These are phyloP conservation scores for Tritrichomonas musculus DNA, from an alignment of 208 protist genomes.

Conservation along the genomic window DNA sequence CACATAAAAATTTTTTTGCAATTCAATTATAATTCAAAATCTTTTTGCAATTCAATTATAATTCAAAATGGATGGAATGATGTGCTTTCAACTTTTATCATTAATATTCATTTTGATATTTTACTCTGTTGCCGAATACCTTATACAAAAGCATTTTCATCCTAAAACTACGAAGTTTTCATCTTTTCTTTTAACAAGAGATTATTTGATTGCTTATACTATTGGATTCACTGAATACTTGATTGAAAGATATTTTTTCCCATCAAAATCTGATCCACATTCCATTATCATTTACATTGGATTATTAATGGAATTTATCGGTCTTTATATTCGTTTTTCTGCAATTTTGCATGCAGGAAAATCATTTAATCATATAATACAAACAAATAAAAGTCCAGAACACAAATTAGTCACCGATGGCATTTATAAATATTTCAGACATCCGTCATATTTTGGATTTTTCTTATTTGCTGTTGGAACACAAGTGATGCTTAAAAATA, in stretches of 20 bases:
- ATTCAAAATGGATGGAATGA: too few relatives aligned
- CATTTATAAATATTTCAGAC: conserved; percentile 39
- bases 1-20: too few relatives aligned
- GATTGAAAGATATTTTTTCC: background rate
- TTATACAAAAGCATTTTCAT: background rate
- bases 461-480: conserved; percentile 30
- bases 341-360: conserved; percentile 34
- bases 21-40: too few relatives aligned
- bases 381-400: background rate
- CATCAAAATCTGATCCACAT: background rate
- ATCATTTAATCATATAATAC: conserved; percentile 35
- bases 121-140: background rate
- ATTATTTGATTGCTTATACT: background rate
- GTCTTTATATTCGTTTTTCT: background rate
- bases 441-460: conserved; percentile 39
- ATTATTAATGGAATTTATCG: background rate
- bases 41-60: too few relatives aligned
- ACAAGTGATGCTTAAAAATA: conserved; percentile 32
- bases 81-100: background rate
- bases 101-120: background rate
- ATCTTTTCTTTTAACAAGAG: background rate
- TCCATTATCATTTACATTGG: background rate
- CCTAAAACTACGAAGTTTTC: background rate
- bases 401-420: conserved; percentile 28
- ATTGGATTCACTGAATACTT: background rate